phyloP scores from a whole-genome alignment of 2,329 filamentous ascomycete species.

The Ophiognomonia clavigignenti-juglandacearum region DNA sequence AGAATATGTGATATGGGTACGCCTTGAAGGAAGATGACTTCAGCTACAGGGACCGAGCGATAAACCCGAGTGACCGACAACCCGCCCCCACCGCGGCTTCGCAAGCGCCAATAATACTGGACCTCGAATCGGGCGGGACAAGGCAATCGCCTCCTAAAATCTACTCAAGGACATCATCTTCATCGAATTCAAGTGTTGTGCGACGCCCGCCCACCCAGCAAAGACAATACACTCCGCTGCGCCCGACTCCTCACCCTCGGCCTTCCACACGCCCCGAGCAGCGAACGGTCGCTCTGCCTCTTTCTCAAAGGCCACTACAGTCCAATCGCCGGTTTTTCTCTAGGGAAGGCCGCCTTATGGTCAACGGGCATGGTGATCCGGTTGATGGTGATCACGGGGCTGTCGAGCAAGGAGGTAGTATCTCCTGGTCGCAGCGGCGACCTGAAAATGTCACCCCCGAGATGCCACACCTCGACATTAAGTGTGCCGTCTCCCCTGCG shows the following conservation, averaged over 20 bases:
- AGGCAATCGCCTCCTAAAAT: no score
- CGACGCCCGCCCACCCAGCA: constrained; percentile 30
- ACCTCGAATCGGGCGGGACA: no score
- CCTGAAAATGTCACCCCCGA: not conserved
- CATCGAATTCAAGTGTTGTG: constrained; percentile 12
- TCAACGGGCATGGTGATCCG: constrained; percentile 26
- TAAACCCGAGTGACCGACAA: no score
- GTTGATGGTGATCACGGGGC: constrained; percentile 33
- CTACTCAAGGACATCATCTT: no score
- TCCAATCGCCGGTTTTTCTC: no score
- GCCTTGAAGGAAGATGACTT: constrained; percentile 21
- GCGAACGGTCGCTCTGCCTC: constrained; percentile 22
- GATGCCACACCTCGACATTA: not conserved
- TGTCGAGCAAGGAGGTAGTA: constrained; percentile 20
- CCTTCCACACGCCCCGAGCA: constrained; percentile 36
- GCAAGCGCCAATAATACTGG: no score
- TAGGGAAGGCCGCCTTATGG: no score
- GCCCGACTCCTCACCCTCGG: constrained; percentile 30
- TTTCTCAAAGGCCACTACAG: no score
- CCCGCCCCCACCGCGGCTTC: no score
- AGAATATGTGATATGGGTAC: constrained; percentile 22
- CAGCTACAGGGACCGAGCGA: constrained; percentile 18
- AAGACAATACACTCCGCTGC: constrained; percentile 37
- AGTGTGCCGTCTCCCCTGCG: not conserved
- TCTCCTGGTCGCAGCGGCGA: not conserved